A percentile compares a stretch with the other conserved stretches of the same genome.
Evolutionary conservation across 164 flowering plant genomes (phyloP).

Genomic region (Vitis rupestris): DNA sequence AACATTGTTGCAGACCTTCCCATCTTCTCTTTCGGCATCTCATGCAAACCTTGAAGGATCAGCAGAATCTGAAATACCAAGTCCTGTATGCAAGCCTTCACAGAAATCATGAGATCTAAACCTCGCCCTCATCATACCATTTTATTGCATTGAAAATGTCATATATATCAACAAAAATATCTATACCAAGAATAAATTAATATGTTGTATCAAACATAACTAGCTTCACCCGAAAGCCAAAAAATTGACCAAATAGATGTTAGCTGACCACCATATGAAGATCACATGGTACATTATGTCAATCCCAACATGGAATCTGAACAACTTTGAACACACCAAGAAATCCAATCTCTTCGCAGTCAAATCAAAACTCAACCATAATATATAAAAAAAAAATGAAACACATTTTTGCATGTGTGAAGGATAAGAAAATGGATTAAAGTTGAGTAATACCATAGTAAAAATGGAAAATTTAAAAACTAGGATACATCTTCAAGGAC

Average conservation of each 20-base stretch:
- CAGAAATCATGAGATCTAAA: neutral
- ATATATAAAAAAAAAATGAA: neutral
- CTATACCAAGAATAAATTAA: too few species aligned
- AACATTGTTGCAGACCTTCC: neutral
- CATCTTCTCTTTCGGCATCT: neutral
- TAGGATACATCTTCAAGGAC: constrained; percentile 89
- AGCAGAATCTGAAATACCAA: neutral
- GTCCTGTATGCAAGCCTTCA: too few species aligned
- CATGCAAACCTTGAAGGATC: neutral
- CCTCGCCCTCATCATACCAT: neutral
- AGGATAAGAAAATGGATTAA: neutral
- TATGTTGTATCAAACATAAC: neutral
- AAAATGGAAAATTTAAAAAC: neutral
- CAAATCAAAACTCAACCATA: neutral
- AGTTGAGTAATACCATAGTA: neutral
- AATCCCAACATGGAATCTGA: neutral
- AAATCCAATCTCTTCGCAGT: too few species aligned
- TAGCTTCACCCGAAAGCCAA: neutral
- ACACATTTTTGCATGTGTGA: neutral
- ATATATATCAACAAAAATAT: neutral
- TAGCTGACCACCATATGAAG: neutral
- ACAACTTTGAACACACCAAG: neutral
- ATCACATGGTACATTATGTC: neutral
- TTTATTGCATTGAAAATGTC: neutral
- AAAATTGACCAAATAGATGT: neutral